Conservation (phyloP, 108 stramenopile species). For the Nitzschia sp. region DNA sequence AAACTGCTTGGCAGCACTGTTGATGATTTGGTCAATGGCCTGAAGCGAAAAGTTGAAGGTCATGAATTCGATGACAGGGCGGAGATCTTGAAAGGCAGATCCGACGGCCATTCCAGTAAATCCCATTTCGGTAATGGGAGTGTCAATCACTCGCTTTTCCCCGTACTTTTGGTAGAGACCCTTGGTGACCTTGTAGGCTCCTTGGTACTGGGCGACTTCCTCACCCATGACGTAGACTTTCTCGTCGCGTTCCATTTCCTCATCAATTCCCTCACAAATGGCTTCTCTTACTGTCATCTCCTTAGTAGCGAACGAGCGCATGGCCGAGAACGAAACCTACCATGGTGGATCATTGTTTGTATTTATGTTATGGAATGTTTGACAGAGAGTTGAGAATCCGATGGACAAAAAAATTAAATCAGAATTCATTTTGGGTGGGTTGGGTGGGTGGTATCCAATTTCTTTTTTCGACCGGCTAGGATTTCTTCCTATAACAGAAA, state of each 20-base stretch:
- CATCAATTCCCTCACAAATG: constrained; percentile 94
- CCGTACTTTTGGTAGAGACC: constrained; percentile 98
- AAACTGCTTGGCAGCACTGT: constrained; percentile 97
- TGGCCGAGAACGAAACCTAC: neutral
- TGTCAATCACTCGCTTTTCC: constrained; percentile 97
- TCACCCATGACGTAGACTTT: constrained; percentile 94
- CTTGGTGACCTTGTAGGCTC: constrained; percentile 99
- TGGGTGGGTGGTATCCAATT: too few relatives aligned
- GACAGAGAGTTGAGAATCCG: too few relatives aligned
- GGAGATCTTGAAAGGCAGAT: constrained; percentile 90
- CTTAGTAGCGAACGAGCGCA: constrained; percentile 65
- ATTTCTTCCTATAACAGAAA: too few relatives aligned
- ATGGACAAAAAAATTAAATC: too few relatives aligned
- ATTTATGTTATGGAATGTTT: too few relatives aligned
- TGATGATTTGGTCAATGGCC: constrained; percentile 98
- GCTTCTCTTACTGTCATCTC: constrained; percentile 97
- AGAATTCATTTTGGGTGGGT: too few relatives aligned
- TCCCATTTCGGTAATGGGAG: constrained; percentile 99
- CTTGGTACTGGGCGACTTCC: constrained; percentile 99
- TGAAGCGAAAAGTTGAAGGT: constrained; percentile 99
- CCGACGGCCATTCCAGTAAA: constrained; percentile 97
- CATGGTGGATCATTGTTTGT: too few relatives aligned
- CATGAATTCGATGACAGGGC: constrained; percentile 99
- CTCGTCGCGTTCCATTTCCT: constrained; percentile 96
- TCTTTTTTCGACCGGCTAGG: too few relatives aligned